Conservation (phyloP, 192 early-diverging fungal species). For the Backusella macrospora region DNA sequence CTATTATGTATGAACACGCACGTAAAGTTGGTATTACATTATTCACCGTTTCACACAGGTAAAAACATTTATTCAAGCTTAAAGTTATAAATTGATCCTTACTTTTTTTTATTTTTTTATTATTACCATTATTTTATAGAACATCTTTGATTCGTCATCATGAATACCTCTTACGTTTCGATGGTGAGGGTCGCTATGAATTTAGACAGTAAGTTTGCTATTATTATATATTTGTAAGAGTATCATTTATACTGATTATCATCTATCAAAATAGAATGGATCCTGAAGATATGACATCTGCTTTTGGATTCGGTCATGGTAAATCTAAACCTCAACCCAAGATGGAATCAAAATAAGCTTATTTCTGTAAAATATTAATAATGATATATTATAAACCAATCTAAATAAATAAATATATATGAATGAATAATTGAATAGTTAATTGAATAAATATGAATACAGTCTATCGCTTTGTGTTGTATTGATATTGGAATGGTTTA, state of each 20-base stretch:
- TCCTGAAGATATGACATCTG: conserved; percentile 45
- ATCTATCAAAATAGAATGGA: conserved; percentile 36
- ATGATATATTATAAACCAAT: neutral
- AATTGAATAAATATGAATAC: no score
- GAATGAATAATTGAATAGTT: neutral
- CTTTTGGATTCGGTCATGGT: conserved; percentile 57
- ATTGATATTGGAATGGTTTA: no score
- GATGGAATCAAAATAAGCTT: conserved; percentile 27
- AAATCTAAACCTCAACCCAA: conserved; percentile 48
- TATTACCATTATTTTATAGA: conserved; percentile 15
- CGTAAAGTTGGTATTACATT: conserved; percentile 60
- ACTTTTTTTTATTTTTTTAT: no score
- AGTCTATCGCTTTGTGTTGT: no score
- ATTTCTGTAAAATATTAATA: neutral
- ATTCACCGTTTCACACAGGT: conserved; percentile 64
- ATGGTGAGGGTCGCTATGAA: conserved; percentile 65
- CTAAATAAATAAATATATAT: neutral
- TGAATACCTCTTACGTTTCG: conserved; percentile 61
- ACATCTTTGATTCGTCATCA: conserved; percentile 53
- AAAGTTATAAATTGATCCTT: no score
- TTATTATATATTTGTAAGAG: neutral
- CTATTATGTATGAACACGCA: conserved; percentile 69
- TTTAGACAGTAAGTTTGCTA: conserved; percentile 51
- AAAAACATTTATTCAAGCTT: neutral
- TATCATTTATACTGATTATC: neutral